Evolutionary conservation across 2,329 filamentous ascomycete species (phyloP), one percentile per base, ranked within the genome.

Genomic region (Macroventuria anomochaeta): DNA sequence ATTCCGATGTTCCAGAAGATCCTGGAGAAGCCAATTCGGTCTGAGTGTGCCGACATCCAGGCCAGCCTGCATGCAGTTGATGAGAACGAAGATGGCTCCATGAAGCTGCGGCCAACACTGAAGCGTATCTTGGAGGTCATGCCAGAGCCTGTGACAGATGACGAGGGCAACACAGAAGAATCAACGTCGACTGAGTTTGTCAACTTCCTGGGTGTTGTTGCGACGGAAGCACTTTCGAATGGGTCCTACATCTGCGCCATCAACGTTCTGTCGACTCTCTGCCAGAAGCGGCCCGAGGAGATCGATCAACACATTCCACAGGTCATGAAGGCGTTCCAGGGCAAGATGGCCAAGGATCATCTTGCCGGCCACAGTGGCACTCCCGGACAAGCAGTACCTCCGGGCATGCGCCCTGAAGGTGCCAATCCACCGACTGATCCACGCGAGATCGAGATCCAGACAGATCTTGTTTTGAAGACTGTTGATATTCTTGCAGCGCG

Each of bases 261-360:
- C 72, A 97, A 96, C 71, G 88, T 96, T 20, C 79, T 99, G 13
- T 97, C 93, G 93, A 95, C 91, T 13, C 79, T 99, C 17, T 91
- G 91, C 5, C 86, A 90, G 65, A 88, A 90, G 55, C 93, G 90
- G 67, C 90, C 93, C 1, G 86, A 89, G 12, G 88, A 95, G 59
- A 91, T 99, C 57, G 95, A 99, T 72, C 84, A 90, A 55, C 95
- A 99, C 69, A 92, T 97, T 48, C 80, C 84, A 3, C 86, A 88
- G 23, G 81, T 99, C 36, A 96, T 99, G 89, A 97, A 96, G 75
- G 91, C 91, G 0, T 83, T 99, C 63, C 93, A 96, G 64, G 85
- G 86, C 42, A 97, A 97, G 76, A 84, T 99, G 62, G 93, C 93
- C 0, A 89, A 95, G 64, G 95, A 99, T 61, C 95, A 99, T 75